Evolutionary conservation across 257 asterid species (phyloP), one percentile per base, ranked within the genome.

Genomic region (Solanum pimpinellifolium): DNA sequence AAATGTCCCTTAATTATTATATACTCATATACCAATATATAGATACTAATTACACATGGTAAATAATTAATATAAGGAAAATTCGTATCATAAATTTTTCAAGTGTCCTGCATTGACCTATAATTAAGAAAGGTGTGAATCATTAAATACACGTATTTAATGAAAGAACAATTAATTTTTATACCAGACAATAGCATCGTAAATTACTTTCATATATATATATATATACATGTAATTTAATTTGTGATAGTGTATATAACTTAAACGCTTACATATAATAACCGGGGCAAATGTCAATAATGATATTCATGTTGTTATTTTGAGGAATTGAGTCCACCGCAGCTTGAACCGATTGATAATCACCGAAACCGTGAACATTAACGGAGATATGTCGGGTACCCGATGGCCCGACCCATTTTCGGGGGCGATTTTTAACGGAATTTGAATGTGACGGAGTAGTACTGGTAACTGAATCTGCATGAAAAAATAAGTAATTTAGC

Each of bases 281-380:
- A 37, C 99, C 99, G 6, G 99, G 92, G n/a, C 87, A 90, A 81
- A 96, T 95, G 20, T 84, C 93, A 90, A 96, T 95, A 86, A 95
- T 90, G 74, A 96, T 94, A 80, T 92, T 96, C 92, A 81, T 90
- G 1, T 37, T 87, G 91, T 96, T 96, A 82, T 92, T 88, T 7
- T 73, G 91, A 0, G 98, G 96, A 62, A 96, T 93, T 11, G 98
- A 87, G 66, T 96, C 94, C 7, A 96, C 98, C 0, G 99, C 99
- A 9, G 86, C 96, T 81, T 96, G 99, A 35, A 96, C 98, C 5
- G 95, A 89, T 60, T 11, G 90, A 87, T 83, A 94, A 37, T 96
- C 97, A 0, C 96, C 99, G 5, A n/a, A 83, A 70, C 99, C 98
- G 25, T 92, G 83, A 21, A 89, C 77, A 60, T 96, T 96, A n/a